Evolutionary conservation across 2,329 filamentous ascomycete species (phyloP), one percentile per base, ranked within the genome.

Genomic region (Diaporthe australafricana): DNA sequence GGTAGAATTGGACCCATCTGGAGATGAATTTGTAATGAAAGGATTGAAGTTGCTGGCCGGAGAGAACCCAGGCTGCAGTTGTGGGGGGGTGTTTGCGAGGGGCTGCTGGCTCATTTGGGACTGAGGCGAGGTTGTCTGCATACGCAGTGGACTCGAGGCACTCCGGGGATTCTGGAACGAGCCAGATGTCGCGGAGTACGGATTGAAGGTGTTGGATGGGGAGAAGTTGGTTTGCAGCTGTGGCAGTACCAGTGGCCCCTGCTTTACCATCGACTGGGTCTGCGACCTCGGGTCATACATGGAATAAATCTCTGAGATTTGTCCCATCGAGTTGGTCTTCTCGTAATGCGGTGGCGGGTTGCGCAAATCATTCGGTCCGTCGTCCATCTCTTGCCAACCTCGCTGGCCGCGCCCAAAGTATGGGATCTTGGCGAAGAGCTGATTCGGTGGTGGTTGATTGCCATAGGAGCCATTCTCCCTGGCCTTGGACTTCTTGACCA

Each of bases 391-490:
- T 70, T 81, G 74, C 79, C 79, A 80, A 5, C 74, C 67, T 45
- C 72, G 63, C 22, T 72, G 74, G 6, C 74, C 73, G 12, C 74
- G 75, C 8, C 73, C 78, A 22, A 84, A 72, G 62, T 83, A 81
- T 0, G 84, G 81, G 0, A 85, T 73, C 48, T 78, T 81, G 63
- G 77, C 77, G 6, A 79, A 72, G 7, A 83, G 32, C 3, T 77
- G 40, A 12, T 71, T 74, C 3, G 72, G 66, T 27, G 74, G 45
- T 16, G 68, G 42, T 12, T 71, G 63, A 22, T 67, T 66, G 20
- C 56, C 68, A 17, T 72, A 62, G 16, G 47, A 75, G 22, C 73
- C 63, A 32, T 69, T 56, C 66, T 75, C 75, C 12, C 72, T 71
- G 38, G 75, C 75, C 65, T 77, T 81, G 9, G 79, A 77, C 74